Evolutionary conservation across 768 basidiomycete genomes (phyloP), one percentile per base, ranked within the genome.

Genomic region (Albatrellus ellisii): DNA sequence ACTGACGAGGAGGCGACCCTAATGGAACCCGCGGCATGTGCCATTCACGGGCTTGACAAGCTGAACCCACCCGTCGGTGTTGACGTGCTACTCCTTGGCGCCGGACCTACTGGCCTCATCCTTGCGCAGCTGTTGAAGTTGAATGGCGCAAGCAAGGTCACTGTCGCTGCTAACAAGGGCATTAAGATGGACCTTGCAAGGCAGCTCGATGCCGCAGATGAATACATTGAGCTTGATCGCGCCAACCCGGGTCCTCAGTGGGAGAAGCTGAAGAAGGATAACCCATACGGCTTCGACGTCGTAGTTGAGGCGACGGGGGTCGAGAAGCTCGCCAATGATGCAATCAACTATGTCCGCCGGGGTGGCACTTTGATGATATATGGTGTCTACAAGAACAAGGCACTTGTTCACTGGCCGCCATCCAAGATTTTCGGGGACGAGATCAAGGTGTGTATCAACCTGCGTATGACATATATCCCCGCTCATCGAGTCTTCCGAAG

Each of bases 251-350:
- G 70, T 10, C 61, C 72, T 0, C 88, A 91, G 54, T 92, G 88
- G 87, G 68, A 70, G 45, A 66, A 84, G 57, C 62, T 94, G 45
- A 87, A 79, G 64, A 61, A 77, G 44, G 79, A 81, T 46, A 77
- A 90, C 49, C 87, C 84, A 4, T 79, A 88, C 55, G 90, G 90
- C 2, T 91, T 92, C 56, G 87, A 90, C 56, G 75, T 87, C n/a
- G 87, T 89, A 11, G 71, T 75, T 33, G 82, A 84, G 56, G 80
- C 79, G 32, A 83, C 82, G 0, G 90, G 90, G 22, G 79, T 83
- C 20, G 87, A 90, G 62, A 78, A 77, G 54, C 60, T 94, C 31
- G 88, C 84, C 14, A 79, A 89, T 52, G 79, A 87, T 25, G 68
- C 84, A 44, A 90, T 92, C 65, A 77, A 90, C 63, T 90, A 88